Evolutionary conservation across 371 early-diverging fungal genomes (phyloP).

Genomic region (Saksenaea oblongispora): DNA sequence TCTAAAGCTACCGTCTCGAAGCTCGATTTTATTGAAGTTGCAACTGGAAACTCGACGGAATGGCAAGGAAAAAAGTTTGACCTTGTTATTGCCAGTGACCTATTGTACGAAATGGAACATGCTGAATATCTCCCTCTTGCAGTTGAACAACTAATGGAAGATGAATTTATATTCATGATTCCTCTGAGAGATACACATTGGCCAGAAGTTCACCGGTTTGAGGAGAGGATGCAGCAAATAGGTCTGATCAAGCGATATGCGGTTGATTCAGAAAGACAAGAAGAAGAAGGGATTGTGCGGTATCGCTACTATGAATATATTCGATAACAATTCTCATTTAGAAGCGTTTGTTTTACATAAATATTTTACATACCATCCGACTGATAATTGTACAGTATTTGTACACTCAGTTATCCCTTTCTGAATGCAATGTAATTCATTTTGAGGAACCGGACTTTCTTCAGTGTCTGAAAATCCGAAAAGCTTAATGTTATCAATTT

Average conservation of each 20-base stretch:
- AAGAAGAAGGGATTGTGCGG: slow-evolving; percentile 41
- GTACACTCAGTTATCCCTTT: too few relatives aligned
- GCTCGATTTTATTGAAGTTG: slow-evolving; percentile 46
- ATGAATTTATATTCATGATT: slow-evolving; percentile 49
- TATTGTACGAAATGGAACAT: slow-evolving; percentile 53
- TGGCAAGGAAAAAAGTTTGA: slow-evolving; percentile 33
- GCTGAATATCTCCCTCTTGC: slow-evolving; percentile 44
- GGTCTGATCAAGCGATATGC: slow-evolving; percentile 20
- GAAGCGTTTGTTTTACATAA: too few relatives aligned
- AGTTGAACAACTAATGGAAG: slow-evolving; percentile 35
- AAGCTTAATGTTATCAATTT: too few relatives aligned
- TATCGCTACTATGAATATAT: slow-evolving; percentile 43
- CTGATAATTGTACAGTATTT: too few relatives aligned
- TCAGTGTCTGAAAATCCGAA: too few relatives aligned
- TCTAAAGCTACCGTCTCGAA: slow-evolving; percentile 29
- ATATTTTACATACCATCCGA: background rate
- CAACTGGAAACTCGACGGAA: slow-evolving; percentile 12
- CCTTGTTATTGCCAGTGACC: slow-evolving; percentile 47
- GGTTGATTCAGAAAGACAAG: slow-evolving; percentile 29
- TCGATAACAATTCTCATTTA: background rate
- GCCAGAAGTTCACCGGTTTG: slow-evolving; percentile 41
- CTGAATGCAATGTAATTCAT: too few relatives aligned
- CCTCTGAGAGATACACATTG: slow-evolving; percentile 42
- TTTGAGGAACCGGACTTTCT: too few relatives aligned
- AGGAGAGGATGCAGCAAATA: slow-evolving; percentile 30